These are phyloP conservation scores for Suillus sp. DNA, from an alignment of 768 basidiomycete genomes.

Conservation along the genomic window DNA sequence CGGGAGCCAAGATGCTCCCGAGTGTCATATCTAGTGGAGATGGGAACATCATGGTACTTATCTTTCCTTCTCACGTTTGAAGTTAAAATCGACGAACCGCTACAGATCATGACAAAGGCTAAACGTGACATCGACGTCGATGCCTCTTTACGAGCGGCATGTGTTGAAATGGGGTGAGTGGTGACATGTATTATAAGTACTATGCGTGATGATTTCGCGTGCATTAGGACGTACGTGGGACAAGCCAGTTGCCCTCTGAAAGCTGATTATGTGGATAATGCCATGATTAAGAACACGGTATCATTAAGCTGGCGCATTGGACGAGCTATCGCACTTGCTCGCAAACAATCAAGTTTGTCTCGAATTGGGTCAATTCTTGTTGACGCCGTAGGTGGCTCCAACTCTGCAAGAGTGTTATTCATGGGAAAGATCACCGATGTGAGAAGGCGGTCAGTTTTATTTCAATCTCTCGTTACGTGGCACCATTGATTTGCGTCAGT, in stretches of 20 bases:
- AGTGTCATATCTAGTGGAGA: constrained; percentile 40
- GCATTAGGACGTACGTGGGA: constrained; percentile 45
- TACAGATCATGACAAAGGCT: constrained; percentile 44
- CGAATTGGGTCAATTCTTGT: constrained; percentile 38
- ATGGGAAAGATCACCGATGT: constrained; percentile 63
- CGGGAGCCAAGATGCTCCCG: constrained; percentile 33
- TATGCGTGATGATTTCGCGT: not conserved
- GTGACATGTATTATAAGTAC: not conserved
- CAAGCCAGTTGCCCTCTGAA: constrained; percentile 44
- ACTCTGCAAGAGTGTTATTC: constrained; percentile 48
- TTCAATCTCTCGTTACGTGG: not conserved
- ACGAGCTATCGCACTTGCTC: constrained; percentile 53
- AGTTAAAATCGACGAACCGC: constrained; percentile 13
- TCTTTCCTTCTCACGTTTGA: constrained; percentile 8
- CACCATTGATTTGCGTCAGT: constrained; percentile 7
- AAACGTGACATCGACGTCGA: constrained; percentile 48
- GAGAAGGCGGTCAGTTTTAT: constrained; percentile 31
- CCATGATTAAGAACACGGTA: constrained; percentile 52
- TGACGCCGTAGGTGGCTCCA: constrained; percentile 37
- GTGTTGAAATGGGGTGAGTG: constrained; percentile 51
- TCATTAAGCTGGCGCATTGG: constrained; percentile 68
- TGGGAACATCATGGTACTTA: constrained; percentile 39
- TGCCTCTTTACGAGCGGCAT: constrained; percentile 46
- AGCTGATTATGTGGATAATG: constrained; percentile 37
- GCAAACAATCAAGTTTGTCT: constrained; percentile 47